A percentile compares a stretch with the other conserved stretches of the same genome.
Conservation (phyloP, 2,329 filamentous ascomycete genomes). For the Lachnellula arida region DNA sequence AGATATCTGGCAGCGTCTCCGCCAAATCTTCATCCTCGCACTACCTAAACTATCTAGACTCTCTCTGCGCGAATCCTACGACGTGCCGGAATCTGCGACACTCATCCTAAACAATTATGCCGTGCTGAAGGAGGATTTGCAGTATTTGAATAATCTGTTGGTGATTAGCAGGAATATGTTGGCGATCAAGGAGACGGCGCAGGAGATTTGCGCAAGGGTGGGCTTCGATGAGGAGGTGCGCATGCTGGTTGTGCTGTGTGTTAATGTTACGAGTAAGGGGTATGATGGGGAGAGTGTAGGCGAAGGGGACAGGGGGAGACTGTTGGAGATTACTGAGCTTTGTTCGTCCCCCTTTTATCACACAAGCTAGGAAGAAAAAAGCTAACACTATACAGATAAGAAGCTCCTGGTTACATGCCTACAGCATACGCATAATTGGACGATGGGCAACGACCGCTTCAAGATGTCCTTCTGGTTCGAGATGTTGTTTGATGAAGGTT, state of each 20-base stretch:
- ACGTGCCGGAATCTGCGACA: conserved; percentile 57
- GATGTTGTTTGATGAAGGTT: conserved; percentile 56
- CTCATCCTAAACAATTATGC: conserved; percentile 60
- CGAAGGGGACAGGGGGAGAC: conserved; percentile 50
- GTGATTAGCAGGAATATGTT: conserved; percentile 61
- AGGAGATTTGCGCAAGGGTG: conserved; percentile 60
- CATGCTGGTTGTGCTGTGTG: conserved; percentile 60
- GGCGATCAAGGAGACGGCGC: conserved; percentile 59
- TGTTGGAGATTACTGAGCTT: conserved; percentile 60
- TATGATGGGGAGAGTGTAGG: conserved; percentile 60
- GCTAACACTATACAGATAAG: conserved; percentile 45
- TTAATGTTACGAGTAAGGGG: conserved; percentile 63
- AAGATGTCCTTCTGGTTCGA: conserved; percentile 68
- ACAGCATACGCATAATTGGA: conserved; percentile 66
- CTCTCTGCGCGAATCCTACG: conserved; percentile 51
- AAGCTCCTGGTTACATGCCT: conserved; percentile 61
- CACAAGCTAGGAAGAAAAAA: not conserved
- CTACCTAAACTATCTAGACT: conserved; percentile 56
- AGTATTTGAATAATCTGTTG: conserved; percentile 62
- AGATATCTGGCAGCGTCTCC: conserved; percentile 61
- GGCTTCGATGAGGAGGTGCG: conserved; percentile 63
- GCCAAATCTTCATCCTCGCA: conserved; percentile 56
- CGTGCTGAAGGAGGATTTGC: conserved; percentile 56
- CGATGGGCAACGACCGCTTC: conserved; percentile 62
- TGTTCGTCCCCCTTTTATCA: conserved; percentile 40